Conservation (phyloP, 129 eudicot genomes). For the Dittrichia graveolens region DNA sequence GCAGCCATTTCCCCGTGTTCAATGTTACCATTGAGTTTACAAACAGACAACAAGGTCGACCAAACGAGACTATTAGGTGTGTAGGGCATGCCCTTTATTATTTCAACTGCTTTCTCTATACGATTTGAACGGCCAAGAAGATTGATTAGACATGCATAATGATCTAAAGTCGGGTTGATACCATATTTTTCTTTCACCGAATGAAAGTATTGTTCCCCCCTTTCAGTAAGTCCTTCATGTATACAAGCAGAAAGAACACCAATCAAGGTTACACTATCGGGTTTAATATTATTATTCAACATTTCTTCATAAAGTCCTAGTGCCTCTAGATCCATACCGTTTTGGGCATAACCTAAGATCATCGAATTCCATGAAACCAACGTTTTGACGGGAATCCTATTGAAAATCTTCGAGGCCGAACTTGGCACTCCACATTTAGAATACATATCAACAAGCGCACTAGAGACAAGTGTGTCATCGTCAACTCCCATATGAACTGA, state of each 20-base stretch:
- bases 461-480: slow-evolving; percentile 41
- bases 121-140: slow-evolving; percentile 47
- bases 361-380: slow-evolving; percentile 57
- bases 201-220: slow-evolving; percentile 42
- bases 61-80: slow-evolving; percentile 51
- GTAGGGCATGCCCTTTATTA: slow-evolving; percentile 40
- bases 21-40: slow-evolving; percentile 42
- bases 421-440: slow-evolving; percentile 52
- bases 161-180: slow-evolving; percentile 45
- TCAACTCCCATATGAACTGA: slow-evolving; percentile 49
- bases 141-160: slow-evolving; percentile 55
- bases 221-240: slow-evolving; percentile 44
- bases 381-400: slow-evolving; percentile 34
- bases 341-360: slow-evolving; percentile 53
- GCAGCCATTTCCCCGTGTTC: slow-evolving; percentile 51
- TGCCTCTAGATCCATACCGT: slow-evolving; percentile 43
- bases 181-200: slow-evolving; percentile 37
- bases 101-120: slow-evolving; percentile 32
- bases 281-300: slow-evolving; percentile 39
- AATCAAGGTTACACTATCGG: slow-evolving; percentile 54
- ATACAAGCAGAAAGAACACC: slow-evolving; percentile 56
- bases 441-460: slow-evolving; percentile 61
- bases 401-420: slow-evolving; percentile 40
- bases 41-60: slow-evolving; percentile 58
- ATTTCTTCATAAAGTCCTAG: slow-evolving; percentile 46